A percentile compares a stretch with the other conserved stretches of the same genome.
Evolutionary conservation across 2,329 filamentous ascomycete species (phyloP).

Genomic region (Colletotrichum gloeosporioides): DNA sequence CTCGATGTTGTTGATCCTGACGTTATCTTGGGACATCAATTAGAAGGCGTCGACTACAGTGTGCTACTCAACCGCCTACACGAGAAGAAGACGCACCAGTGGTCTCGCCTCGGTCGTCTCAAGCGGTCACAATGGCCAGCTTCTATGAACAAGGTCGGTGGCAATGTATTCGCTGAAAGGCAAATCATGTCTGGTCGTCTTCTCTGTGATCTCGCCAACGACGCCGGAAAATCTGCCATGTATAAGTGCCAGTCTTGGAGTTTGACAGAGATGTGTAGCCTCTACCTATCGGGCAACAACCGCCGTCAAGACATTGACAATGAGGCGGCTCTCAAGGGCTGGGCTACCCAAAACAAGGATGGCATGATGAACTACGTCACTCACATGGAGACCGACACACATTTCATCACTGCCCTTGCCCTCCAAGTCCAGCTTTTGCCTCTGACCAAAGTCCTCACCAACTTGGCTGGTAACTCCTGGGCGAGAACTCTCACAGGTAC

Average conservation of each 20-base stretch:
- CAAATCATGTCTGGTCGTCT: slow-evolving; percentile 88
- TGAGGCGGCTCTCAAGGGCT: slow-evolving; percentile 84
- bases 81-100: slow-evolving; percentile 90
- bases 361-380: slow-evolving; percentile 93
- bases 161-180: slow-evolving; percentile 91
- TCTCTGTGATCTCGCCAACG: slow-evolving; percentile 93
- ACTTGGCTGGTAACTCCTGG: slow-evolving; percentile 98
- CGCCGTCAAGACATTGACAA: slow-evolving; percentile 85
- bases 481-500: slow-evolving; percentile 94
- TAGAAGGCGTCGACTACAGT: slow-evolving; percentile 98
- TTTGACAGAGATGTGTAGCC: slow-evolving; percentile 94
- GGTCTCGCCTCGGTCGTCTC: slow-evolving; percentile 91
- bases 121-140: slow-evolving; percentile 86
- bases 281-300: slow-evolving; percentile 79
- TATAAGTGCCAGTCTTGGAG: slow-evolving; percentile 98
- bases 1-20: slow-evolving; percentile 90
- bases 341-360: slow-evolving; percentile 77
- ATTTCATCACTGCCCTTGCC: slow-evolving; percentile 91
- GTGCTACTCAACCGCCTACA: slow-evolving; percentile 85
- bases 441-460: slow-evolving; percentile 92
- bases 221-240: slow-evolving; percentile 97
- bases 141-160: slow-evolving; percentile 82
- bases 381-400: slow-evolving; percentile 94
- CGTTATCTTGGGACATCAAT: slow-evolving; percentile 89
- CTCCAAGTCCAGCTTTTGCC: slow-evolving; percentile 90